phyloP scores from a whole-genome alignment of 306 rosid species.

The Spatholobus suberectus region DNA sequence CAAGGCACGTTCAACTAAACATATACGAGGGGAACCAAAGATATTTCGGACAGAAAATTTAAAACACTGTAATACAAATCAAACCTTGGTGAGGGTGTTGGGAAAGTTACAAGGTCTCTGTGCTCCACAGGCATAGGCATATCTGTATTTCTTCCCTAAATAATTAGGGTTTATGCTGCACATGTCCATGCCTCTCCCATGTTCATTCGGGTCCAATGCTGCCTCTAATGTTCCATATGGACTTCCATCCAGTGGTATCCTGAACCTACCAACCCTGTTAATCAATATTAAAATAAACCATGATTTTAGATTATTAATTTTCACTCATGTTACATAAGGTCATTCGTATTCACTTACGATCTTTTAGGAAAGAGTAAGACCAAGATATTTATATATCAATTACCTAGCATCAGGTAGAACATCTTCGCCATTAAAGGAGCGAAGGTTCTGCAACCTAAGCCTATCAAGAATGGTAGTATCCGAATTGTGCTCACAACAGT shows the following conservation, averaged over 20 bases:
- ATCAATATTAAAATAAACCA: not conserved
- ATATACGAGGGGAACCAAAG: not conserved
- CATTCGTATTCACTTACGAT: not conserved
- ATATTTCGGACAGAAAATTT: not conserved
- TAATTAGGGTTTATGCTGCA: constrained; percentile 84
- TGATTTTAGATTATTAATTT: too few relatives aligned
- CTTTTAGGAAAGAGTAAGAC: not conserved
- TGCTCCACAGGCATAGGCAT: constrained; percentile 98
- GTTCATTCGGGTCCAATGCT: constrained; percentile 89
- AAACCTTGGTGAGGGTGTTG: constrained; percentile 90
- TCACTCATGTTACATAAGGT: too few relatives aligned
- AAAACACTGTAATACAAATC: not conserved
- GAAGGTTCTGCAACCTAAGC: constrained; percentile 74
- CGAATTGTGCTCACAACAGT: constrained; percentile 90
- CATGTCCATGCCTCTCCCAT: constrained; percentile 96
- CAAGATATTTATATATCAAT: not conserved
- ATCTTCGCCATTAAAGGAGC: constrained; percentile 59
- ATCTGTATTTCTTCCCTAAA: constrained; percentile 82
- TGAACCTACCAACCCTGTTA: constrained; percentile 87
- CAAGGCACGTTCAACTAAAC: constrained; percentile 12
- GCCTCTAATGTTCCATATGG: constrained; percentile 71
- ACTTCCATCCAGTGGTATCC: constrained; percentile 83
- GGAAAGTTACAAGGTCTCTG: constrained; percentile 95
- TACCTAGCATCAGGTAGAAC: constrained; percentile 93
- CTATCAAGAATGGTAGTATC: constrained; percentile 65